phyloP scores from a whole-genome alignment of 2,329 filamentous ascomycete genomes.

The Chrysoporthe puriensis region DNA sequence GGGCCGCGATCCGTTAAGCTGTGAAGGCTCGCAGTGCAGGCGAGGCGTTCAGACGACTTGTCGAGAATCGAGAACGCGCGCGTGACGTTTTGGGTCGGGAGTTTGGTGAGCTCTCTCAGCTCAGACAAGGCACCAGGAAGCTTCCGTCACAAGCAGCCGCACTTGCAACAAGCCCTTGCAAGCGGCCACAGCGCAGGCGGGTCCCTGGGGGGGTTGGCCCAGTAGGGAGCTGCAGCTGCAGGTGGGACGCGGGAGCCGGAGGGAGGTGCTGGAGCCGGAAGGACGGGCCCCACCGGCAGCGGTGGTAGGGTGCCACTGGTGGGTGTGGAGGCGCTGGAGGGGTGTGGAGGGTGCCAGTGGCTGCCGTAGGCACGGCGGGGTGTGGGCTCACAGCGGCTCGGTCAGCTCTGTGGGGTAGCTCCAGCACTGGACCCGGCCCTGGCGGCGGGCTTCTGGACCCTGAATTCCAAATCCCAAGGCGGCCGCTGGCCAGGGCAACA shows the following conservation, averaged over 20 bases:
- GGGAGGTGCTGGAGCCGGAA: not conserved
- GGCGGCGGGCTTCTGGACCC: not conserved
- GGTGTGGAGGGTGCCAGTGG: too few species aligned
- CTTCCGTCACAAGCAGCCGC: conserved; percentile 25
- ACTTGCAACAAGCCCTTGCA: conserved; percentile 10
- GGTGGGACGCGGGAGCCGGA: conserved; percentile 9
- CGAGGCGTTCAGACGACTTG: not conserved
- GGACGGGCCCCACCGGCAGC: not conserved
- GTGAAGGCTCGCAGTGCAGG: not conserved
- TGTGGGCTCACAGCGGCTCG: not conserved
- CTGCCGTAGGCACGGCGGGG: not conserved
- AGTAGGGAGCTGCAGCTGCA: conserved; percentile 7
- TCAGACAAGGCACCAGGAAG: conserved; percentile 26
- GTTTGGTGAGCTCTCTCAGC: not conserved
- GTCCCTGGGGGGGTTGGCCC: not conserved
- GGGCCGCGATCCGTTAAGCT: not conserved
- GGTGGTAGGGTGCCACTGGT: not conserved
- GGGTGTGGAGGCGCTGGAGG: too few species aligned
- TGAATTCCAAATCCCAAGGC: not conserved
- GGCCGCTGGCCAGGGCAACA: not conserved
- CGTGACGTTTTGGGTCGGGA: conserved; percentile 19
- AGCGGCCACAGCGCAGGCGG: conserved; percentile 1
- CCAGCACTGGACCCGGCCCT: conserved; percentile 12
- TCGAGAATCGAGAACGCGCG: conserved; percentile 1
- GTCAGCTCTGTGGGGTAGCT: conserved; percentile 25